Evolutionary conservation across 805 yeast genomes (phyloP).

Genomic region (Yarrowia bubula): DNA sequence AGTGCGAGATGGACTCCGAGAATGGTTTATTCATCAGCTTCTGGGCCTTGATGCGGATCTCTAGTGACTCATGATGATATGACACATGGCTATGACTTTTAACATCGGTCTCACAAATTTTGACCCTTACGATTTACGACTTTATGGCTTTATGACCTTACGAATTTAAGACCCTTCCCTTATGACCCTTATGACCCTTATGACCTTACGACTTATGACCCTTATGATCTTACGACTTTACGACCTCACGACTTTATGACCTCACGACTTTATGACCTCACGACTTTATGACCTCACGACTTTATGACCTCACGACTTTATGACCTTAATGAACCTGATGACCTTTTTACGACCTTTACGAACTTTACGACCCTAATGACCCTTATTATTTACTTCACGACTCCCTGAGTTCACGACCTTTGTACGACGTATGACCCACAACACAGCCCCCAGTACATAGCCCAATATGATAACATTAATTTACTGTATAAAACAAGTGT

Average conservation of each 20-base stretch:
- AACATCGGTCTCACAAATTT: background rate
- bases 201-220: background rate
- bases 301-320: background rate
- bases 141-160: background rate
- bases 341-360: constrained; percentile 1
- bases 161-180: background rate
- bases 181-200: background rate
- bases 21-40: background rate
- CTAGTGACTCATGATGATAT: background rate
- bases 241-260: background rate
- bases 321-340: background rate
- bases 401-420: background rate
- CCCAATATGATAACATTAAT: background rate
- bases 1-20: constrained; percentile 18
- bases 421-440: background rate
- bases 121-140: background rate
- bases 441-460: background rate
- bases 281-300: background rate
- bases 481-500: no score
- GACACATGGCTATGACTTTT: background rate
- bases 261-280: background rate
- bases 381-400: background rate
- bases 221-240: background rate
- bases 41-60: background rate
- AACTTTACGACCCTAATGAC: background rate